These are phyloP conservation scores for Nitzschia inconspicua DNA, from an alignment of 108 stramenopile genomes.

Conservation along the genomic window DNA sequence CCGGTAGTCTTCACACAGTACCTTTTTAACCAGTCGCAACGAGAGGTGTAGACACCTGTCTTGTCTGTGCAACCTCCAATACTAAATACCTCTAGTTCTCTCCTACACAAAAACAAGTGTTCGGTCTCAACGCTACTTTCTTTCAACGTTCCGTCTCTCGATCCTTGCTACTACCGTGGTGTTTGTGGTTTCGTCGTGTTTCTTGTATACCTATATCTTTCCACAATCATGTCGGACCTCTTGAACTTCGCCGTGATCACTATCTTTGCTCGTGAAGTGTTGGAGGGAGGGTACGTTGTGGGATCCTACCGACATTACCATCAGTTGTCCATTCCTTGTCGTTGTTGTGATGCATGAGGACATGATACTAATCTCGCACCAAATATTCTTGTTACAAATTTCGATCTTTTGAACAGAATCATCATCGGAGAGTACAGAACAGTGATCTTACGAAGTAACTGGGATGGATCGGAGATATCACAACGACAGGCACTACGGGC, in stretches of 20 bases:
- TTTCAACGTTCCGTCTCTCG: not conserved
- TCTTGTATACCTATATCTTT: too few species aligned
- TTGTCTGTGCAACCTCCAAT: not conserved
- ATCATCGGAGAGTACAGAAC: too few species aligned
- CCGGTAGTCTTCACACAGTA: not conserved
- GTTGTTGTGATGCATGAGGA: too few species aligned
- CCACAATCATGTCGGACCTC: conserved; percentile 19
- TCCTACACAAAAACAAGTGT: not conserved
- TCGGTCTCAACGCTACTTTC: not conserved
- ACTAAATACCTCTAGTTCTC: not conserved
- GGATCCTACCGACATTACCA: conserved; percentile 80
- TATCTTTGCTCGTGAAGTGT: conserved; percentile 76
- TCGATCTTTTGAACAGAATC: too few species aligned
- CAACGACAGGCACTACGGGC: conserved; percentile 51
- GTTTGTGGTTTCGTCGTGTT: too few species aligned
- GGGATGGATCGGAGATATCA: conserved; percentile 29
- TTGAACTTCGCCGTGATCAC: conserved; percentile 54
- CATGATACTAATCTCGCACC: too few species aligned
- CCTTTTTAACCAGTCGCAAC: not conserved
- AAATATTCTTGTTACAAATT: too few species aligned
- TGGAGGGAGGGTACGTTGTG: conserved; percentile 75
- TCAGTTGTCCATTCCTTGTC: too few species aligned
- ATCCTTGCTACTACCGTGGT: not conserved
- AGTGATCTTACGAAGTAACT: conserved; percentile 44
- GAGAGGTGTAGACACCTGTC: too few species aligned